Evolutionary conservation across 495 filamentous ascomycete genomes (phyloP), one percentile per base, ranked within the genome.

Genomic region (Aspergillus coremiiformis): DNA sequence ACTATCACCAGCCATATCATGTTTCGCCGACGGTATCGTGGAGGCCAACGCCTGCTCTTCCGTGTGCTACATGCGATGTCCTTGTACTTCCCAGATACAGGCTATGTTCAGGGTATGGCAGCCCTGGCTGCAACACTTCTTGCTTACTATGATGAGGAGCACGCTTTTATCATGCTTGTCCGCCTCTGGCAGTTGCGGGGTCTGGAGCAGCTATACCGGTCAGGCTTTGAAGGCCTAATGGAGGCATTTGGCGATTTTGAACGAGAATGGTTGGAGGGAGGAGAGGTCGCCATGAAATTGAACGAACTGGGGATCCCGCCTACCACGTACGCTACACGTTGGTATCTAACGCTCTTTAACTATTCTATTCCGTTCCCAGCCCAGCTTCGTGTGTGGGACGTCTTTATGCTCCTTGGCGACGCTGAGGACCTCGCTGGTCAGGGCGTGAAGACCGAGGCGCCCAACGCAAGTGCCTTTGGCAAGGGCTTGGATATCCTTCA

Each of bases 101-200:
- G 93, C 2, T 99, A 99, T 67, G 93, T 99, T 4, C 93, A 99
- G 66, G 93, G 93, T 30, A 99, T 99, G 93, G 93, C 93, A 1
- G 85, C 89, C 19, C 77, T 97, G 24, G 90, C 89, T 5, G 90
- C 94, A 1, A 97, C 94, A 0, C 76, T 99, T 8, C 79, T 99
- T 4, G 95, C 92, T 57, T 99, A 97, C 63, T 99, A 86, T 63
- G 94, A 97, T 44, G 93, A 99, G 66, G 94, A 95, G 66, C 82
- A 81, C 56, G 81, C 89, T 2, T 99, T 99, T 61, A 81, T 97
- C 39, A 97, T 97, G 92, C 69, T 97, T 22, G 90, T 93, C 5
- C 80, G 93, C 21, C 72, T 99, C 49, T 97, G 91, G 90, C 80
- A 89, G 62, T 75, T 93, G 37, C 81, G 93, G 27, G 92, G 93